Conservation (phyloP, 2,329 filamentous ascomycete species). For the Nannizziopsis arthrosporioides region DNA sequence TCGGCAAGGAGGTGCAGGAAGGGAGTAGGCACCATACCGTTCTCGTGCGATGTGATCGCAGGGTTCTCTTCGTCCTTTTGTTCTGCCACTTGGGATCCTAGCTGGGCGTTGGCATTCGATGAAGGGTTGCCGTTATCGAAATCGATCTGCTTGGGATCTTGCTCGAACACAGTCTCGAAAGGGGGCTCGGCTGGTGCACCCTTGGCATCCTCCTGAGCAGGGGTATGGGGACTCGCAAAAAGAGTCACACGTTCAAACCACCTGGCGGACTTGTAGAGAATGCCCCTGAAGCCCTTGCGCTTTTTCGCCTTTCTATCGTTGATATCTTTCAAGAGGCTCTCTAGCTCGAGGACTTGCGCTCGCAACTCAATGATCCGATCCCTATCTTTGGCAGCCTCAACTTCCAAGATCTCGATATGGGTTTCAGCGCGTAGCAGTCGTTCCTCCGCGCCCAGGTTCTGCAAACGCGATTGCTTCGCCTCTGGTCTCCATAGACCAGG, state of each 20-base stretch:
- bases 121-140: neutral
- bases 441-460: no score
- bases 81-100: neutral
- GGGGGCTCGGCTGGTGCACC: neutral
- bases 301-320: constrained; percentile 19
- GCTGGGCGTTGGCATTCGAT: neutral
- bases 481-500: no score
- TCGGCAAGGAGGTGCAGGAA: neutral
- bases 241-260: neutral
- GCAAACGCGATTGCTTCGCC: no score
- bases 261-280: neutral
- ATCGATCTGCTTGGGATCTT: constrained; percentile 13
- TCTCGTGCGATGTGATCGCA: neutral
- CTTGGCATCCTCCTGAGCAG: neutral
- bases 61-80: neutral
- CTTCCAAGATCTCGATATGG: no score
- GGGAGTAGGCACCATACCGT: neutral
- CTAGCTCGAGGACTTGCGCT: constrained; percentile 16
- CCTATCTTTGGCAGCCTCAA: constrained; percentile 19
- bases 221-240: neutral
- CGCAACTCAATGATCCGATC: constrained; percentile 17
- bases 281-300: neutral
- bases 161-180: constrained; percentile 13
- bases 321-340: constrained; percentile 13
- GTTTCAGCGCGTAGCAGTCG: no score